These are phyloP conservation scores for Phaffia australis DNA, from an alignment of 768 basidiomycete genomes.

Conservation along the genomic window DNA sequence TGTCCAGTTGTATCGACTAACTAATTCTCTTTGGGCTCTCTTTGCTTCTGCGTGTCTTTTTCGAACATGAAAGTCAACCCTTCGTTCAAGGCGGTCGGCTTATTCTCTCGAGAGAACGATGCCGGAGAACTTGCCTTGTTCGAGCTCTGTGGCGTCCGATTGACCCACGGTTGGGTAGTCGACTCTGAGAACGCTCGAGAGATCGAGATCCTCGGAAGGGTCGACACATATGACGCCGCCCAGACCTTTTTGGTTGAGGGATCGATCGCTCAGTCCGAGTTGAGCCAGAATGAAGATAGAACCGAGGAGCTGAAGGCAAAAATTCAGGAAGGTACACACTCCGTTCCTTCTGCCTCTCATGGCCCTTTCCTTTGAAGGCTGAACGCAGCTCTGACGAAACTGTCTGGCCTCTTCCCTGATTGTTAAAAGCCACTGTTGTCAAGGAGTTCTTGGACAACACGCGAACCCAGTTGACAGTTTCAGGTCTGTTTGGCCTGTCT, in stretches of 20 bases:
- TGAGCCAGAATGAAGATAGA: conserved; percentile 43
- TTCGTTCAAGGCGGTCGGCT: conserved; percentile 56
- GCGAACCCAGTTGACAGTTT: conserved; percentile 16
- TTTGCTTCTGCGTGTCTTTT: too few species aligned
- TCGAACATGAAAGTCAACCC: conserved; percentile 63
- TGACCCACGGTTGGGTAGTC: conserved; percentile 73
- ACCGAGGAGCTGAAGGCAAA: conserved; percentile 59
- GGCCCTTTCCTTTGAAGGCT: neutral
- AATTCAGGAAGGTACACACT: conserved; percentile 47
- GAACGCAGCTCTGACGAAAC: neutral
- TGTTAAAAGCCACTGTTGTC: conserved; percentile 2
- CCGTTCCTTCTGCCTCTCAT: neutral
- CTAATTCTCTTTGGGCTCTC: too few species aligned
- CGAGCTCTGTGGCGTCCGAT: conserved; percentile 62
- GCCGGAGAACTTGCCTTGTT: conserved; percentile 78
- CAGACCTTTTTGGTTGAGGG: conserved; percentile 13
- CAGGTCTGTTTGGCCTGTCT: conserved; percentile 11
- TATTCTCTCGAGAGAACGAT: conserved; percentile 50
- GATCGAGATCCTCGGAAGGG: conserved; percentile 28
- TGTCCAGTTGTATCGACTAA: too few species aligned
- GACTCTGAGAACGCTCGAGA: conserved; percentile 31
- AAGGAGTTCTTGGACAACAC: conserved; percentile 17
- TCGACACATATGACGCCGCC: conserved; percentile 17
- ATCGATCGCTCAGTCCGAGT: conserved; percentile 36
- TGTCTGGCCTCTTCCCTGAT: too few species aligned